Evolutionary conservation across 768 basidiomycete genomes (phyloP).

Genomic region (Suillus discolor): DNA sequence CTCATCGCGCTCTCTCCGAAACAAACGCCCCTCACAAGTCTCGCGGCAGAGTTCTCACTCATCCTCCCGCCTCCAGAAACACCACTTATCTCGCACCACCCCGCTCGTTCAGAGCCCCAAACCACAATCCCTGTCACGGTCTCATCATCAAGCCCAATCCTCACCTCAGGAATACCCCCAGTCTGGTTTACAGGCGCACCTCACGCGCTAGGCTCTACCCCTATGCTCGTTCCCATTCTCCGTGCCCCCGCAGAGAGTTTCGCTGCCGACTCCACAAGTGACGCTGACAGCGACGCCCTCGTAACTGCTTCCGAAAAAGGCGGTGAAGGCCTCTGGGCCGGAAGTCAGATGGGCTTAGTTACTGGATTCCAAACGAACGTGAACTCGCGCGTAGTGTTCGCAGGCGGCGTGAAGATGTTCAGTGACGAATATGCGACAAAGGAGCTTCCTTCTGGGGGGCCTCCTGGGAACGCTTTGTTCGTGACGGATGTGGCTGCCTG

Average conservation of each 20-base stretch:
- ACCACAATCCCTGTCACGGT: conserved; percentile 68
- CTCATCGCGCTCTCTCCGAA: conserved; percentile 80
- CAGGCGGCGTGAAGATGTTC: conserved; percentile 81
- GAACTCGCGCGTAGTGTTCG: conserved; percentile 78
- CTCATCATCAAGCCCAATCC: conserved; percentile 41
- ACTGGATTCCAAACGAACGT: conserved; percentile 87
- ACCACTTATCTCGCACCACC: conserved; percentile 85
- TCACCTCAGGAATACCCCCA: conserved; percentile 52
- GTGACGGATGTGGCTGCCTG: conserved; percentile 77
- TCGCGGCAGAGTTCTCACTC: conserved; percentile 91
- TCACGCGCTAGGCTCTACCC: conserved; percentile 68
- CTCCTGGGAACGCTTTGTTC: conserved; percentile 78
- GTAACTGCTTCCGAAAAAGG: conserved; percentile 73
- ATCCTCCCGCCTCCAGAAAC: conserved; percentile 85
- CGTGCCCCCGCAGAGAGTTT: conserved; percentile 77
- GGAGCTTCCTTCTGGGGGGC: conserved; percentile 56
- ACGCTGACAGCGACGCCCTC: conserved; percentile 34
- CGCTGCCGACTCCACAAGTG: conserved; percentile 60
- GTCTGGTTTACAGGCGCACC: conserved; percentile 80
- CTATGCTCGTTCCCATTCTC: conserved; percentile 81
- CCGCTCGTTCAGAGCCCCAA: conserved; percentile 63
- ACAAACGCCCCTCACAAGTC: conserved; percentile 70
- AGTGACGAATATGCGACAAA: conserved; percentile 74
- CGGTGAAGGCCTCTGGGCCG: conserved; percentile 84
- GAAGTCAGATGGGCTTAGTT: conserved; percentile 73